Conservation (phyloP, 257 asterid species). For the Ilex aquifolium region DNA sequence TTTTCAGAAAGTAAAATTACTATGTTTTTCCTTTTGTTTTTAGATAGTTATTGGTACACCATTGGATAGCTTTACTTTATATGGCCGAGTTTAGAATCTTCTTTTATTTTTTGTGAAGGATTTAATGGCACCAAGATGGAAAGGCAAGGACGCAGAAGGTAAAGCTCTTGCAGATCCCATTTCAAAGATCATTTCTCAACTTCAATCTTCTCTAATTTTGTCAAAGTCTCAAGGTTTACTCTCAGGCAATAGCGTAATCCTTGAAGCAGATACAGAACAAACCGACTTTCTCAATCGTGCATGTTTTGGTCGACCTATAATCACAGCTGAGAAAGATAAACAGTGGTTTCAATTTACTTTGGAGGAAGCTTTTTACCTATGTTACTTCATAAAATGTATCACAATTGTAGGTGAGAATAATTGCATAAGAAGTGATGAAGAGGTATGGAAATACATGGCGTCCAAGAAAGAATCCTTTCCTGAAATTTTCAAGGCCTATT, state of each 20-base stretch:
- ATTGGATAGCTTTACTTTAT: too few relatives aligned
- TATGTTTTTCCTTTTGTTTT: too few relatives aligned
- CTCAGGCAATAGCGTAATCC: slow-evolving; percentile 42
- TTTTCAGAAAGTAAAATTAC: too few relatives aligned
- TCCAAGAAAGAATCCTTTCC: slow-evolving; percentile 36
- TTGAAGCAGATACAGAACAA: slow-evolving; percentile 49
- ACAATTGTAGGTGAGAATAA: slow-evolving; percentile 34
- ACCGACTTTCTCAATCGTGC: slow-evolving; percentile 51
- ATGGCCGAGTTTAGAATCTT: too few relatives aligned
- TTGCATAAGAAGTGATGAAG: slow-evolving; percentile 22
- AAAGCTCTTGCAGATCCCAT: slow-evolving; percentile 40
- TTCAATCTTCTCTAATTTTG: slow-evolving; percentile 43
- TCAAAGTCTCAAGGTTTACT: slow-evolving; percentile 51
- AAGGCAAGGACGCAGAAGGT: slow-evolving; percentile 39
- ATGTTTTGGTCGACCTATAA: slow-evolving; percentile 56
- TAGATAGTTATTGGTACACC: too few relatives aligned
- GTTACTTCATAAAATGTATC: slow-evolving; percentile 50
- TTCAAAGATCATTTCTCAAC: slow-evolving; percentile 37
- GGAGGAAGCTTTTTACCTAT: slow-evolving; percentile 73
- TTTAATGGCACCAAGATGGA: slow-evolving; percentile 45
- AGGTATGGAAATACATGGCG: slow-evolving; percentile 45
- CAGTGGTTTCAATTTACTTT: slow-evolving; percentile 64
- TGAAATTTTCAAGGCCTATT: slow-evolving; percentile 42
- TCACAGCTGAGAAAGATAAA: slow-evolving; percentile 42
- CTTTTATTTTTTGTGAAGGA: slow-evolving; percentile 11